Evolutionary conservation across 257 asterid genomes (phyloP), one percentile per base, ranked within the genome.

Genomic region (Solanum stenotomum): DNA sequence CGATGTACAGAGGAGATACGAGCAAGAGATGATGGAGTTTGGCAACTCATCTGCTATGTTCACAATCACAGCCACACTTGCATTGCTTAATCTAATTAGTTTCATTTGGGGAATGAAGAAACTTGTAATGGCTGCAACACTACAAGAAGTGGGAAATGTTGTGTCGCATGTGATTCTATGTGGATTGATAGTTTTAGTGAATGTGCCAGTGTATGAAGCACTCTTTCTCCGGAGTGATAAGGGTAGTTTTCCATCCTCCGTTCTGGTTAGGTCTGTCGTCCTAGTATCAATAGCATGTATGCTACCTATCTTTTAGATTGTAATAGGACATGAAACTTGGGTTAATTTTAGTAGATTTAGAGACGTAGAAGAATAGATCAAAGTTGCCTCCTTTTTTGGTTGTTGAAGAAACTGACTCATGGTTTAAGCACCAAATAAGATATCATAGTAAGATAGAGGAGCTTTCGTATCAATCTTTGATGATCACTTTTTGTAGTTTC

Each of bases 41-140:
- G 97, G 98, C 15, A 92, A 92, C 89, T 89, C 92, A 16, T 93
- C 95, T 8, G 63, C 88, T 23, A 89, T 91, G 95, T 93, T 88
- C 68, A 84, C 90, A 0, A 92, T 94, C 65, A 85, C 90, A 20
- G 86, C 97, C 22, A 91, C 95, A 18, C 63, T 94, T 12, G 95
- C 96, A 29, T 31, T 94, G 90, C 85, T 95, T 23, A 94, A 95
- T 86, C 92, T 93, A 15, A 22, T 94, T 56, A 31, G 93, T 88
- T 84, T 94, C 2, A 86, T 84, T 8, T 93, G 91, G 92, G 96
- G 94, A 33, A 68, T 90, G 87, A 88, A 34, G 91, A 91, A 14
- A 27, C 83, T 83, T 44, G 27, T 90, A 23, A 83, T 89, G 37
- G 86, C 25, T 46, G 29, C 83, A 56, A 15, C 35, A n/a, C 11